Conservation (phyloP, 1,284 basidiomycete genomes). For the Malassezia restricta region DNA sequence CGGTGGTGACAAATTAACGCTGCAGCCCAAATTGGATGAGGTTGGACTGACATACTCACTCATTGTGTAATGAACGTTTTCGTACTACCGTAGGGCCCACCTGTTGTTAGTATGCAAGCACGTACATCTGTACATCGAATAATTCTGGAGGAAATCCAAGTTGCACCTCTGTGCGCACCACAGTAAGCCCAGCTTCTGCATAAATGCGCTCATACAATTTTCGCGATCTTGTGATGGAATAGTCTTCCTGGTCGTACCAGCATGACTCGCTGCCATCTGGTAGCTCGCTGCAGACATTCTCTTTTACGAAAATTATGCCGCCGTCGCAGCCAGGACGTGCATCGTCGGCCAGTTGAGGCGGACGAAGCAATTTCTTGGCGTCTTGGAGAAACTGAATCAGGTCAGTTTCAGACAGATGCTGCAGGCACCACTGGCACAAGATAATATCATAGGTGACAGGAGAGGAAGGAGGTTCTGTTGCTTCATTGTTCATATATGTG, state of each 20-base stretch:
- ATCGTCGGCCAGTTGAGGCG: background rate
- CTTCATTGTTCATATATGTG: slow-evolving; percentile 1
- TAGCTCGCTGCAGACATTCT: slow-evolving; percentile 39
- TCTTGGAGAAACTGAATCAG: slow-evolving; percentile 33
- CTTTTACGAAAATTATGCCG: slow-evolving; percentile 42
- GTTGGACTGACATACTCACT: background rate
- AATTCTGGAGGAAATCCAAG: slow-evolving; percentile 40
- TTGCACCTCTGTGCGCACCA: slow-evolving; percentile 36
- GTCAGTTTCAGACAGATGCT: slow-evolving; percentile 42
- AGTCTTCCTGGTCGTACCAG: slow-evolving; percentile 44
- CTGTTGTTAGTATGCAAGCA: slow-evolving; percentile 6
- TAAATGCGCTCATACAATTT: slow-evolving; percentile 42
- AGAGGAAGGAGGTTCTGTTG: slow-evolving; percentile 14
- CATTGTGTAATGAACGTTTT: background rate
- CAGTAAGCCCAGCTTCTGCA: slow-evolving; percentile 29
- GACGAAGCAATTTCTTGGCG: slow-evolving; percentile 22
- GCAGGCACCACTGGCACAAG: slow-evolving; percentile 44
- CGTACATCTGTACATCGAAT: slow-evolving; percentile 42
- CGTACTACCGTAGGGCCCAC: slow-evolving; percentile 14
- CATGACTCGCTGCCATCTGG: slow-evolving; percentile 36
- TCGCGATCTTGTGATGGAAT: slow-evolving; percentile 39
- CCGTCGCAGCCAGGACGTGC: slow-evolving; percentile 1
- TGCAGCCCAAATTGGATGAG: slow-evolving; percentile 17
- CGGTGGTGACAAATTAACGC: background rate
- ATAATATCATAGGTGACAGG: slow-evolving; percentile 36